Conservation (phyloP, 169 alveolate genomes). For the Plasmodium berghei region DNA sequence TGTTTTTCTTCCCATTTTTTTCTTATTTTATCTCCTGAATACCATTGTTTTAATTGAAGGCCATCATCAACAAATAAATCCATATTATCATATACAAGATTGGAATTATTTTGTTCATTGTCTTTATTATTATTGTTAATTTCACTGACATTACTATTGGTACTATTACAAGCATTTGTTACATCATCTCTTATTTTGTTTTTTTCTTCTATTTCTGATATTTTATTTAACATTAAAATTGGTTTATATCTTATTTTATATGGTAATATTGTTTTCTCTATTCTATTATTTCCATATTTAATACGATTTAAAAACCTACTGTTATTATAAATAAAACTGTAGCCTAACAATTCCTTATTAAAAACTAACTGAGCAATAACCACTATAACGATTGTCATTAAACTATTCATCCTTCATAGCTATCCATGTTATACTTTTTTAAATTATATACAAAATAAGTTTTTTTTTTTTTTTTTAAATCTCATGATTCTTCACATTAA, state of each 20-base stretch:
- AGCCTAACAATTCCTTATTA: constrained; percentile 1
- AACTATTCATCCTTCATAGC: constrained; percentile 21
- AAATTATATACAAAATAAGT: too few species aligned
- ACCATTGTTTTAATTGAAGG: constrained; percentile 72
- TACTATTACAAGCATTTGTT: too few species aligned
- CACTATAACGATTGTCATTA: constrained; percentile 17
- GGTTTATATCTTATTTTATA: too few species aligned
- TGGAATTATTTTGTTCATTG: neutral
- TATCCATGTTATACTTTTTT: too few species aligned
- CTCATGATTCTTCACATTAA: too few species aligned
- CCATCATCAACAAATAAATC: constrained; percentile 47
- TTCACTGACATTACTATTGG: neutral
- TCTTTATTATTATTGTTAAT: neutral
- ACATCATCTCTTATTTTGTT: too few species aligned
- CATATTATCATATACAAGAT: constrained; percentile 14
- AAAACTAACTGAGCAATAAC: constrained; percentile 14
- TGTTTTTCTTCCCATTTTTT: constrained; percentile 66
- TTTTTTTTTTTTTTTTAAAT: too few species aligned
- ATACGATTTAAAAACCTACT: neutral
- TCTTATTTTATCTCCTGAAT: constrained; percentile 31
- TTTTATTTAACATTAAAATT: neutral
- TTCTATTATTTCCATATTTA: constrained; percentile 7
- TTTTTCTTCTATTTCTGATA: constrained; percentile 3
- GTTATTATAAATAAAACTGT: constrained; percentile 4
- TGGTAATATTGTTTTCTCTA: neutral